Base-by-base conservation (phyloP, 2,329 filamentous ascomycete genomes). In the Aureobasidium sp. region DNA sequence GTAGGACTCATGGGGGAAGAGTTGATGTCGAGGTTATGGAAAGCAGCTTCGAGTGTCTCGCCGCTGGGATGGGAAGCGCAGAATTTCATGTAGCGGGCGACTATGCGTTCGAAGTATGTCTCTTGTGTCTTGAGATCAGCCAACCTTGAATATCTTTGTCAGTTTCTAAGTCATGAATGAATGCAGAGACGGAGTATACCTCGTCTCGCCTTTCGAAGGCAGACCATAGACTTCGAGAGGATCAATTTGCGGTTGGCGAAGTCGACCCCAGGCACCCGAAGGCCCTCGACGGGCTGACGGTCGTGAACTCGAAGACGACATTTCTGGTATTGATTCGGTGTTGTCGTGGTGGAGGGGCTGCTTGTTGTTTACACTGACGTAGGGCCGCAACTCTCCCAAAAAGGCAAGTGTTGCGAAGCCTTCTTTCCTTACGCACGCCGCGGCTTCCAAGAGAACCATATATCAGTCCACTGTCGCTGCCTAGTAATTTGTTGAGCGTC, bases 201-300 rank as follows among this genome's bases (percentile, higher is more conserved):
- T 87, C 52, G 82, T 89, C 74, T 97, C 93, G 59, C 93, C 93
- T 72, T 96, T 97, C 2, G 92, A 96, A 5, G 90, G 90, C 66
- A 96, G 81, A 1, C 93, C 92, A 67, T 95, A 88, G 64, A 81
- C 83, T 68, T 95, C 89, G 32, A 97, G 79, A 15, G 89, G 84
- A 73, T 97, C 92, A 63, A 85, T 78, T 48, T 87, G 84, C 64
- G 87, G 82, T 13, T 89, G 87, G 73, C 88, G 92, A 66, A 95
- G 78, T 66, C 89, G 82, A 64, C 83, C 84, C 85, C 87, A 90
- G 67, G 84, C 80, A 56, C 81, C 81, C 52, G 84, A 83, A 13
- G 74, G 70, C 6, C 72, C 73, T 50, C 75, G 67, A 24, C 71
- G 67, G 41, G 64, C 63, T 59, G 62, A 66, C 51, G 70, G 69